Evolutionary conservation across 805 yeast genomes (phyloP).

Genomic region (Candida mattraensis): DNA sequence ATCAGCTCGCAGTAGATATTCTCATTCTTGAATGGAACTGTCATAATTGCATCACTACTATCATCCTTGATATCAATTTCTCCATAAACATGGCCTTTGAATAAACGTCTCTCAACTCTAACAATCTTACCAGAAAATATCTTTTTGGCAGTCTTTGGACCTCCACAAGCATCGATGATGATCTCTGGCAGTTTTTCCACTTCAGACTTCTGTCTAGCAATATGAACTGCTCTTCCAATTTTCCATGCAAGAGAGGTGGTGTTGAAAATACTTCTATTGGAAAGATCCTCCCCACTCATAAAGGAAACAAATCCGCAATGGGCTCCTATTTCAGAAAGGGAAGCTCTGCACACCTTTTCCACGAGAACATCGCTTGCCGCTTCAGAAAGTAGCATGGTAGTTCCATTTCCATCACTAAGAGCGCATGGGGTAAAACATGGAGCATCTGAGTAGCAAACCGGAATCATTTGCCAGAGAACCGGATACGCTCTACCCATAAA

Average conservation of each 20-base stretch:
- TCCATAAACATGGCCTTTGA: slow-evolving; percentile 45
- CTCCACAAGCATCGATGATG: slow-evolving; percentile 38
- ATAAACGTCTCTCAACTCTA: slow-evolving; percentile 40
- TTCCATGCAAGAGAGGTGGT: slow-evolving; percentile 45
- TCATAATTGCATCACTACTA: slow-evolving; percentile 16
- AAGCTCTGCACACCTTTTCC: slow-evolving; percentile 41
- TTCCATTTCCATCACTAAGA: slow-evolving; percentile 41
- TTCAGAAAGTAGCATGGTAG: slow-evolving; percentile 32
- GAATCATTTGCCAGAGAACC: slow-evolving; percentile 39
- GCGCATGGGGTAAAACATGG: slow-evolving; percentile 19
- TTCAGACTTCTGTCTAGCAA: slow-evolving; percentile 37
- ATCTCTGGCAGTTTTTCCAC: slow-evolving; percentile 33
- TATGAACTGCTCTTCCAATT: slow-evolving; percentile 42
- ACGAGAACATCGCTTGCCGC: slow-evolving; percentile 32
- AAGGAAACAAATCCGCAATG: slow-evolving; percentile 35
- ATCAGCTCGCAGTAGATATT: slow-evolving; percentile 37
- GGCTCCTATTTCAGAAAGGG: slow-evolving; percentile 41
- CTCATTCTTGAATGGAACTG: slow-evolving; percentile 48
- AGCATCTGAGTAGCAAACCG: slow-evolving; percentile 27
- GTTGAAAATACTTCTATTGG: slow-evolving; percentile 15
- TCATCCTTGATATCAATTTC: slow-evolving; percentile 34
- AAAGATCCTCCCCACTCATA: slow-evolving; percentile 14
- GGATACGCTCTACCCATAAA: slow-evolving; percentile 52
- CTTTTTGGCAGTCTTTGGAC: slow-evolving; percentile 30
- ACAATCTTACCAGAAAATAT: slow-evolving; percentile 43